Conservation (phyloP, 176 grass and related monocot genomes). For the Panicum miliaceum region DNA sequence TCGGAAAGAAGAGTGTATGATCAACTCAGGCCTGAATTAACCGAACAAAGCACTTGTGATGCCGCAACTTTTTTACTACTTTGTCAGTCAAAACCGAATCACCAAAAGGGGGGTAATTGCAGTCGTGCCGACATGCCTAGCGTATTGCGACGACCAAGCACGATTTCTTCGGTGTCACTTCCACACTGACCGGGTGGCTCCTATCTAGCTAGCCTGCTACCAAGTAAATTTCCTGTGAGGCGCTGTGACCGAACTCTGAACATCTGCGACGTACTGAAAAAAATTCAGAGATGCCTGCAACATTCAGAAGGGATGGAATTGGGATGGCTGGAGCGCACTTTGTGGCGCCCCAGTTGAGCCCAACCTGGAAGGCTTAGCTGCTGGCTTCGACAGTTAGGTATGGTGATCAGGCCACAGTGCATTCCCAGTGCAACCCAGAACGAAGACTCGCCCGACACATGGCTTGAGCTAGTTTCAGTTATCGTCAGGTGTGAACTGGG, state of each 20-base stretch:
- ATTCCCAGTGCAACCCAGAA: not conserved
- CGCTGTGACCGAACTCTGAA: not conserved
- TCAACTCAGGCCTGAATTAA: not conserved
- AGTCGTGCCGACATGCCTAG: not conserved
- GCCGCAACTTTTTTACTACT: not conserved
- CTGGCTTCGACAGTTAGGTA: conserved; percentile 46
- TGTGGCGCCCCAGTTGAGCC: conserved; percentile 46
- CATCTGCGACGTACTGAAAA: not conserved
- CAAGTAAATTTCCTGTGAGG: not conserved
- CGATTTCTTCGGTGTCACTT: not conserved
- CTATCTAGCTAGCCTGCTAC: not conserved
- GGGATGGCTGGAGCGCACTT: conserved; percentile 55
- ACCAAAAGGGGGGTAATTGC: not conserved
- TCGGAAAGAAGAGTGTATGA: not conserved
- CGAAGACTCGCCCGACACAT: not conserved
- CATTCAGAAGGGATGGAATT: not conserved
- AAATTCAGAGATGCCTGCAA: not conserved
- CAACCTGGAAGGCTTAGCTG: conserved; percentile 39
- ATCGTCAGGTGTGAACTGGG: conserved; percentile 37
- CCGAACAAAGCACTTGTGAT: not conserved
- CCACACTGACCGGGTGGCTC: not conserved
- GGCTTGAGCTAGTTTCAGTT: not conserved
- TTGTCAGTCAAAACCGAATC: not conserved
- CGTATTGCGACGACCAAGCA: not conserved
- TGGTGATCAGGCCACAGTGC: conserved; percentile 35